Evolutionary conservation across 768 basidiomycete species (phyloP).

Genomic region (Xanthoconium stramineum): DNA sequence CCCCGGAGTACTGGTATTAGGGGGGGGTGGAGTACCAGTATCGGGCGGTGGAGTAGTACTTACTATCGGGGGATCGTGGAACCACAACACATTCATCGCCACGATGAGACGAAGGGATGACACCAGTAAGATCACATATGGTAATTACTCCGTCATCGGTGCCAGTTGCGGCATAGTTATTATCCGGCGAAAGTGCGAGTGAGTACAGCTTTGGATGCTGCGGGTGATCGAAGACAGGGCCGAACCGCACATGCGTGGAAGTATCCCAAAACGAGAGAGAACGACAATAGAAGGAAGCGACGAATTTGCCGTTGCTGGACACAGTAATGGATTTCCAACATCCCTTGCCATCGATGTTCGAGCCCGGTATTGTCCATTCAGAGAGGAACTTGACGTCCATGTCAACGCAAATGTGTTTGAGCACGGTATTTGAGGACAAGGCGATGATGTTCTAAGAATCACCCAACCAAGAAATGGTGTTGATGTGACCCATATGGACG

Average conservation of each 20-base stretch:
- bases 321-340: too few species aligned
- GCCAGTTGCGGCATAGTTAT: background rate
- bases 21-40: too few species aligned
- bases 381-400: too few species aligned
- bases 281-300: background rate
- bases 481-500: too few species aligned
- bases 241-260: background rate
- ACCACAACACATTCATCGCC: background rate
- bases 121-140: background rate
- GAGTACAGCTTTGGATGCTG: background rate
- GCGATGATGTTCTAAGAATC: too few species aligned
- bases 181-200: background rate
- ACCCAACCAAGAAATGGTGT: too few species aligned
- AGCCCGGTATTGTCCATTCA: background rate
- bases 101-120: background rate
- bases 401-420: too few species aligned
- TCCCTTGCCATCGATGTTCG: too few species aligned
- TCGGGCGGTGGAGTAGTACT: too few species aligned
- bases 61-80: too few species aligned
- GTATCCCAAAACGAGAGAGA: background rate
- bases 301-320: background rate
- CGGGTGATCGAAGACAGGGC: background rate
- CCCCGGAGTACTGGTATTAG: background rate
- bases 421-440: too few species aligned
- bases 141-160: background rate